A percentile compares a stretch with the other conserved stretches of the same genome.
phyloP scores from a whole-genome alignment of 257 asterid species.

The Paulownia fortunei region DNA sequence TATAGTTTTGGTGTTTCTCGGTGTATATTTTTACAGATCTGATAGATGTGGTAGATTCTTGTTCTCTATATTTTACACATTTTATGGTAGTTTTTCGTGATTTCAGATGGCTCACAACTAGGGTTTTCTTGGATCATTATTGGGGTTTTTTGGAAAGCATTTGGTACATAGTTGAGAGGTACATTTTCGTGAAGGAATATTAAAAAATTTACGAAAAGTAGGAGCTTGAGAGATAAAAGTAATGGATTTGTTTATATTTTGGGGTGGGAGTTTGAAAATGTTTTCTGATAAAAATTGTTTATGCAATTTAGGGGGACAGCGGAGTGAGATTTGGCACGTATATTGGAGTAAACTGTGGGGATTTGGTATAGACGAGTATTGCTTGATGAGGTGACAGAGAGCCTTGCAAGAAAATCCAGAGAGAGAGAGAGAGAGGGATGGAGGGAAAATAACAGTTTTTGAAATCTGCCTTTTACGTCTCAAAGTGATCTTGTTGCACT shows the following conservation, averaged over 20 bases:
- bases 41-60: slow-evolving; percentile 12
- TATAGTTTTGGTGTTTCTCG: background rate
- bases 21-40: slow-evolving; percentile 40
- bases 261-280: slow-evolving; percentile 11
- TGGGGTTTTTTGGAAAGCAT: background rate
- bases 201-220: background rate
- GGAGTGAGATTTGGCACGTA: slow-evolving; percentile 15
- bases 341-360: background rate
- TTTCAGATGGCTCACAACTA: slow-evolving; percentile 16
- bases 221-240: slow-evolving; percentile 4
- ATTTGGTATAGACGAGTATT: slow-evolving; percentile 22
- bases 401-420: slow-evolving; percentile 1
- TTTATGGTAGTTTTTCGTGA: background rate
- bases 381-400: slow-evolving; percentile 9
- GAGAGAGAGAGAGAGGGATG: slow-evolving; percentile 13
- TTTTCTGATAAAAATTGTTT: background rate
- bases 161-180: background rate
- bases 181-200: background rate
- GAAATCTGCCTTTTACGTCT: background rate
- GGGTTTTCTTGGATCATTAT: slow-evolving; percentile 20
- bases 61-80: background rate
- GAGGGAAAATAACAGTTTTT: background rate
- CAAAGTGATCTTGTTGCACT: background rate
- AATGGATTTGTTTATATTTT: background rate
- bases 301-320: slow-evolving; percentile 1